Evolutionary conservation across 208 protist species (phyloP).

Genomic region (Acanthamoeba sp.): DNA sequence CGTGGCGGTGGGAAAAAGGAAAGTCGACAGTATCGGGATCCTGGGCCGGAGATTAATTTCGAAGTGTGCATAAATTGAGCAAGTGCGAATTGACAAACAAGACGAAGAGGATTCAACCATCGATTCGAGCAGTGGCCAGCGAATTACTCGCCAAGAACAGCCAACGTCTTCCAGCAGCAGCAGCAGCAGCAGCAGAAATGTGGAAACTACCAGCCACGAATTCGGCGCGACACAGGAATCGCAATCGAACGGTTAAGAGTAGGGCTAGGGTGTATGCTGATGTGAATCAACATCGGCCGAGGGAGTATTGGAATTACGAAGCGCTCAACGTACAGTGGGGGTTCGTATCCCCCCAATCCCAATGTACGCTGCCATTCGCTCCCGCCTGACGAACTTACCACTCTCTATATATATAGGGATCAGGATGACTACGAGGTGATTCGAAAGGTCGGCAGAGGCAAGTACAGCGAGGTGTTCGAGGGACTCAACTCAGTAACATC

Average conservation of each 20-base stretch:
- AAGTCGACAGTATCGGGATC: neutral
- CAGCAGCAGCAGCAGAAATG: neutral
- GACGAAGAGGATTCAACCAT: neutral
- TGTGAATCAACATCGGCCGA: constrained; percentile 92
- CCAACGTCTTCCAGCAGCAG: neutral
- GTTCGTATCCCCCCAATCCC: neutral
- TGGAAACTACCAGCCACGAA: constrained; percentile 66
- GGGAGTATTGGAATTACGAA: constrained; percentile 97
- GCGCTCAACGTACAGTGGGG: constrained; percentile 93
- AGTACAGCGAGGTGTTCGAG: constrained; percentile 99
- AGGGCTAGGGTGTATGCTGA: constrained; percentile 83
- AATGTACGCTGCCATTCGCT: neutral
- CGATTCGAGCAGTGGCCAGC: neutral
- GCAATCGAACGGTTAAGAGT: constrained; percentile 63
- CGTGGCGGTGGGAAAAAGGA: neutral
- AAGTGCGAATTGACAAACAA: neutral
- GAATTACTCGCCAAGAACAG: neutral
- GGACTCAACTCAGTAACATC: constrained; percentile 85
- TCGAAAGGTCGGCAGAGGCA: constrained; percentile 96
- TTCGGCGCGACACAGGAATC: constrained; percentile 64
- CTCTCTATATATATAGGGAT: constrained; percentile 77
- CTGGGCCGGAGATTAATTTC: no score
- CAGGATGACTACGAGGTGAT: constrained; percentile 97
- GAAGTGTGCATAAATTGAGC: no score
- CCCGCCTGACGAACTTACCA: neutral